phyloP scores from a whole-genome alignment of 768 basidiomycete genomes.

The Daedaleopsis sinensis region DNA sequence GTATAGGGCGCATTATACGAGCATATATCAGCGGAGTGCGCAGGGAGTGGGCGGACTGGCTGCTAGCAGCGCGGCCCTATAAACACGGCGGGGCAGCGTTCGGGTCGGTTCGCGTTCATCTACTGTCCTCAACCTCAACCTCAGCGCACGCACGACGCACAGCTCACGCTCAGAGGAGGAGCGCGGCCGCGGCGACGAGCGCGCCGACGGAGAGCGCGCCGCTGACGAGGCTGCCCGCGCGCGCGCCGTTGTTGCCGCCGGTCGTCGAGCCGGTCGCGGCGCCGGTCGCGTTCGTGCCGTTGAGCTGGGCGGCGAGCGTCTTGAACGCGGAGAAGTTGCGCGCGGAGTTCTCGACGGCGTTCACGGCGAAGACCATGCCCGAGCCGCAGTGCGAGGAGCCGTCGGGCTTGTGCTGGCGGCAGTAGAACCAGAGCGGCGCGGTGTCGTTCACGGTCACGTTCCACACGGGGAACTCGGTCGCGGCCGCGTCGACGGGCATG shows the following conservation, averaged over 20 bases:
- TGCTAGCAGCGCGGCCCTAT: not conserved
- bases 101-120: not conserved
- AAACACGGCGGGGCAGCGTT: not conserved
- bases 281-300: conserved; percentile 45
- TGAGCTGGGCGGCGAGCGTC: conserved; percentile 53
- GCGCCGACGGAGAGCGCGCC: conserved; percentile 27
- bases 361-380: conserved; percentile 53
- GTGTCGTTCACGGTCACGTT: conserved; percentile 62
- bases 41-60: not conserved
- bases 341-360: conserved; percentile 51
- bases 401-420: conserved; percentile 41
- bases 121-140: not conserved
- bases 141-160: not conserved
- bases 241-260: not conserved
- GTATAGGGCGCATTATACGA: not conserved
- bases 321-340: conserved; percentile 62
- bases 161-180: conserved; percentile 18
- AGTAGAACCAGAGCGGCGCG: conserved; percentile 59
- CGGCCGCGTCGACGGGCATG: conserved; percentile 44
- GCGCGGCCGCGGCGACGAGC: conserved; percentile 24
- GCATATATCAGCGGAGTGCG: not conserved
- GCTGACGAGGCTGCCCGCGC: conserved; percentile 12
- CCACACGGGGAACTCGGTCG: conserved; percentile 55
- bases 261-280: conserved; percentile 15
- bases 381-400: conserved; percentile 38